These are phyloP conservation scores for Furculomyces boomerangus DNA, from an alignment of 371 early-diverging fungal species.

Conservation along the genomic window DNA sequence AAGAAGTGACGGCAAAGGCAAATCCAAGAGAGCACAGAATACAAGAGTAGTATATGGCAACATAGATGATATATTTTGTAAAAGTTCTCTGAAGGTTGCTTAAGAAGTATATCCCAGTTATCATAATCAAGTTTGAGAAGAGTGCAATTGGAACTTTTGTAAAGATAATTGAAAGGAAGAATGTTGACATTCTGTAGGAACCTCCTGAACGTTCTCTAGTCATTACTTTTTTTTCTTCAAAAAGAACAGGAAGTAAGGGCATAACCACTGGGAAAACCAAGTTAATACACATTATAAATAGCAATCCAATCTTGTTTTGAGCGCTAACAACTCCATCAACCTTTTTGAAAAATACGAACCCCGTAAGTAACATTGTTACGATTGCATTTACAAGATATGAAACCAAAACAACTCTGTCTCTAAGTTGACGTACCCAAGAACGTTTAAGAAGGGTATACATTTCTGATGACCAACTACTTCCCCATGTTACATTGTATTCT, in stretches of 20 bases:
- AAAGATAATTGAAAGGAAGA: constrained; percentile 9
- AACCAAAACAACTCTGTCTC: constrained; percentile 7
- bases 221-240: constrained; percentile 12
- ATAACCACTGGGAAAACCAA: constrained; percentile 14
- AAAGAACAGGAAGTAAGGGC: constrained; percentile 14
- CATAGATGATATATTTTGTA: constrained; percentile 13
- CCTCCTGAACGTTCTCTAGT: constrained; percentile 19
- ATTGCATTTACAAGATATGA: constrained; percentile 7
- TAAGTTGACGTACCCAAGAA: constrained; percentile 17
- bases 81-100: constrained; percentile 15
- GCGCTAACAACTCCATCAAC: constrained; percentile 9
- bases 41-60: constrained; percentile 7
- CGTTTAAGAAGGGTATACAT: constrained; percentile 9
- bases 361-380: constrained; percentile 10
- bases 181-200: constrained; percentile 20
- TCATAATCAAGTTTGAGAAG: constrained; percentile 6
- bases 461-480: constrained; percentile 16
- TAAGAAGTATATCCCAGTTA: constrained; percentile 18
- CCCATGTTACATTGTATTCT: not conserved
- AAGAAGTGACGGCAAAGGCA: constrained; percentile 17
- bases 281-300: constrained; percentile 13
- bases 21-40: constrained; percentile 15
- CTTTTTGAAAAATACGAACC: constrained; percentile 22
- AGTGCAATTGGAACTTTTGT: constrained; percentile 12
- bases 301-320: constrained; percentile 20